These are phyloP conservation scores for Botrytis paeoniae DNA, from an alignment of 2,329 filamentous ascomycete species.

Conservation along the genomic window DNA sequence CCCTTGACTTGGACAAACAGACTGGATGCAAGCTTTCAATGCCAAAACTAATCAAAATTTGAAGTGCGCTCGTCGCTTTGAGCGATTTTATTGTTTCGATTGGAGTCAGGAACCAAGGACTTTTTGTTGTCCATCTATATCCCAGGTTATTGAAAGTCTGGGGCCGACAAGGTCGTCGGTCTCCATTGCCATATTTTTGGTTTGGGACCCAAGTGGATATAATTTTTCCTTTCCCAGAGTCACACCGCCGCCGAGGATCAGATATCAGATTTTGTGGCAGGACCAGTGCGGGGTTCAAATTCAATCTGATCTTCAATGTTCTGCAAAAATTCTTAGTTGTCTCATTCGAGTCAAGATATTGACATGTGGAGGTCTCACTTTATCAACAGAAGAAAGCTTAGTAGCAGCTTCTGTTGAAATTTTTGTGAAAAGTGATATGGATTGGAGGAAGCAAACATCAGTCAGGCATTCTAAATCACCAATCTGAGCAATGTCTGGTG, in stretches of 20 bases:
- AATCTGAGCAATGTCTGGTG: not conserved
- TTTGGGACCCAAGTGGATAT: not conserved
- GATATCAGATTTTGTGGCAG: not conserved
- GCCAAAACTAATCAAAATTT: not conserved
- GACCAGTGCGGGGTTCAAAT: no score
- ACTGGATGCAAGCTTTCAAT: not conserved
- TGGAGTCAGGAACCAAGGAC: not conserved
- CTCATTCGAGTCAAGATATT: not conserved
- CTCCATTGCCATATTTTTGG: not conserved
- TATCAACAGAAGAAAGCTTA: constrained; percentile 2
- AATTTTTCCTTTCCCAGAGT: not conserved
- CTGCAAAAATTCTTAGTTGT: not conserved
- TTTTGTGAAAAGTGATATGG: no score
- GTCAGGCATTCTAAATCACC: not conserved
- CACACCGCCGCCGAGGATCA: not conserved
- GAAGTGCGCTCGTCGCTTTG: not conserved
- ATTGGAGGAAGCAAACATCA: not conserved
- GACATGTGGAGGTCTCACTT: not conserved
- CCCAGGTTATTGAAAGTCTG: not conserved
- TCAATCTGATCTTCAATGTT: no score
- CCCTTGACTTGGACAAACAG: not conserved
- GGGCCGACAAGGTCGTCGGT: not conserved
- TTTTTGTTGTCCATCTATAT: not conserved
- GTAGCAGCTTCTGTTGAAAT: not conserved
- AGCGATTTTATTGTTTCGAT: not conserved